Conservation (phyloP, 1,139 yeast genomes). For the Trichomonascaceae sp. region DNA sequence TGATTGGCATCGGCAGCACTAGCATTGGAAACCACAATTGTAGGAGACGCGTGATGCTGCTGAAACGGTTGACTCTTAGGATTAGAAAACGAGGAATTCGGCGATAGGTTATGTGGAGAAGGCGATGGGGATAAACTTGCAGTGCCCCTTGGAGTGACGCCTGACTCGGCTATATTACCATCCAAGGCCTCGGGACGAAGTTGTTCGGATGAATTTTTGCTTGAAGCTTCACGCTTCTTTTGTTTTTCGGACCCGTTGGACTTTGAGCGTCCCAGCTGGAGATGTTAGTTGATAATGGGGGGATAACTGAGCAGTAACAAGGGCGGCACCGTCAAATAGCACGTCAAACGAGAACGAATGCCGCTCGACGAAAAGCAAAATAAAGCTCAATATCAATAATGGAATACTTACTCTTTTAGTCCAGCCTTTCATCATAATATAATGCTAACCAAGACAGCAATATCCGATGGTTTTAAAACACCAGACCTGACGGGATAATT, state of each 20-base stretch:
- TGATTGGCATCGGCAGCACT: not conserved
- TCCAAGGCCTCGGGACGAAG: conserved; percentile 20
- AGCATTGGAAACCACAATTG: conserved; percentile 6
- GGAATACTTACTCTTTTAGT: conserved; percentile 29
- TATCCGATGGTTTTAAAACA: not conserved
- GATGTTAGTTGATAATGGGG: conserved; percentile 2
- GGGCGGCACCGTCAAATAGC: no score
- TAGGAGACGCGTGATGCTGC: conserved; percentile 9
- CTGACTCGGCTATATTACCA: conserved; percentile 10
- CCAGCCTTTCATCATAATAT: conserved; percentile 35
- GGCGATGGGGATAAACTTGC: conserved; percentile 9
- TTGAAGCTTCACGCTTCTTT: conserved; percentile 9
- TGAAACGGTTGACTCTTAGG: not conserved
- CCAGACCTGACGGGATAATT: not conserved
- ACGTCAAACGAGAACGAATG: not conserved
- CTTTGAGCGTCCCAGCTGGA: conserved; percentile 28
- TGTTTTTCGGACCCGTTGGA: conserved; percentile 23
- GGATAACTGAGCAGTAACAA: no score
- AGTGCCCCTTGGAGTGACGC: conserved; percentile 5
- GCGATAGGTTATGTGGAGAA: conserved; percentile 1
- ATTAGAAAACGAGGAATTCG: conserved; percentile 1
- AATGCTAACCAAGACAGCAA: not conserved
- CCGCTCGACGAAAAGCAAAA: not conserved
- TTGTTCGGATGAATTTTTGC: conserved; percentile 11
- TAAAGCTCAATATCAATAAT: no score